These are phyloP conservation scores for Entrophospora sp. DNA, from an alignment of 192 early-diverging fungal species.

Conservation along the genomic window DNA sequence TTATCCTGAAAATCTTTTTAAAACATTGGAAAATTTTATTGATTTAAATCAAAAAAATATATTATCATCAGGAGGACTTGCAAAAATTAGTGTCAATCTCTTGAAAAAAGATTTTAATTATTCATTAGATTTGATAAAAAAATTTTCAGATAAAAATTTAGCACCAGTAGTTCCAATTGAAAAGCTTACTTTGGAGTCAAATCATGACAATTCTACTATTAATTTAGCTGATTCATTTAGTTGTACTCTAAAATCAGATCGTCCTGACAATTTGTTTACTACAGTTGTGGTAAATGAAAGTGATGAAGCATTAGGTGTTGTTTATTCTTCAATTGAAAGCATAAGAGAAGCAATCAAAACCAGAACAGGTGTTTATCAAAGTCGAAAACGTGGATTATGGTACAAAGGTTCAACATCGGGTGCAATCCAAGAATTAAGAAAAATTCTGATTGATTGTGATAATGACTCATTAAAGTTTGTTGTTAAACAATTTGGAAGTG, in stretches of 20 bases:
- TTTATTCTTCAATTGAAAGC: slow-evolving; percentile 81
- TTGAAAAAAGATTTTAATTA: neutral
- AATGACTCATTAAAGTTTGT: slow-evolving; percentile 76
- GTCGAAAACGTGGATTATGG: slow-evolving; percentile 84
- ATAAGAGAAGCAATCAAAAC: slow-evolving; percentile 71
- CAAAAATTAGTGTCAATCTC: slow-evolving; percentile 2
- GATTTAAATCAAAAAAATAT: neutral
- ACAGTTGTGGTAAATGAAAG: slow-evolving; percentile 92
- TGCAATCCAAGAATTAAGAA: slow-evolving; percentile 78
- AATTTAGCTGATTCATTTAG: slow-evolving; percentile 53
- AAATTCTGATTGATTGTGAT: slow-evolving; percentile 86
- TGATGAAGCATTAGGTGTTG: slow-evolving; percentile 80
- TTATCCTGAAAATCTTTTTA: neutral
- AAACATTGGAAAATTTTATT: slow-evolving; percentile 4
- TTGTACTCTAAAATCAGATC: slow-evolving; percentile 60
- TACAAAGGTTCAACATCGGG: slow-evolving; percentile 94
- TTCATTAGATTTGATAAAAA: neutral
- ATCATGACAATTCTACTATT: slow-evolving; percentile 18
- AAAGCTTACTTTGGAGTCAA: slow-evolving; percentile 2
- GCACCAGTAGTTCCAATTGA: slow-evolving; percentile 1
- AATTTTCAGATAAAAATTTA: neutral
- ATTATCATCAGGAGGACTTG: neutral
- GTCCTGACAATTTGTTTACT: slow-evolving; percentile 82
- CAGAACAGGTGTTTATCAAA: slow-evolving; percentile 87
- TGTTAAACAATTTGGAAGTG: slow-evolving; percentile 77